Conservation (phyloP, 1,284 basidiomycete genomes). For the Melanopsichium pennsylvanicum region DNA sequence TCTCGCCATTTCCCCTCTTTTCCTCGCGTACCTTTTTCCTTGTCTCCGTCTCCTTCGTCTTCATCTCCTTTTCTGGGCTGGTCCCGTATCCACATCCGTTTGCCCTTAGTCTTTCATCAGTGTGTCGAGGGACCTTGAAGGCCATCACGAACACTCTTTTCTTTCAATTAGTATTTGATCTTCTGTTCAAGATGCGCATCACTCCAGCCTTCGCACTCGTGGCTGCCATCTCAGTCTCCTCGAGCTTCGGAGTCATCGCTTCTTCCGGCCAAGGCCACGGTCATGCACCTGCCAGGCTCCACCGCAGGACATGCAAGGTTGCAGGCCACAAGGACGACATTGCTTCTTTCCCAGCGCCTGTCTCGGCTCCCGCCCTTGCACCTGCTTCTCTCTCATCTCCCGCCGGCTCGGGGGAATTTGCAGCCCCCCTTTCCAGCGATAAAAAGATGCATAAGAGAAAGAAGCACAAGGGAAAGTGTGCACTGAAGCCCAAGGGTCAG, state of each 20-base stretch:
- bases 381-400: no score
- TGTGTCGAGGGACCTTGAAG: constrained; percentile 3
- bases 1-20: background rate
- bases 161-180: background rate
- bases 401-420: no score
- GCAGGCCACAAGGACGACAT: no score
- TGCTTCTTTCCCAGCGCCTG: no score
- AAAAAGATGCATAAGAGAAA: constrained; percentile 23
- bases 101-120: background rate
- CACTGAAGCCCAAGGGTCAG: constrained; percentile 7
- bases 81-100: constrained; percentile 18
- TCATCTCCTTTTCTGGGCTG: constrained; percentile 14
- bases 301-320: no score
- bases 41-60: background rate
- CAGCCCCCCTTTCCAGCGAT: background rate
- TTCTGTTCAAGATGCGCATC: constrained; percentile 18
- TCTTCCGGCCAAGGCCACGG: no score
- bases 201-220: constrained; percentile 25
- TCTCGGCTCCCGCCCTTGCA: no score
- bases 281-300: no score
- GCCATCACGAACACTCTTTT: background rate
- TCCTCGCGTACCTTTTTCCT: background rate
- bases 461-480: constrained; percentile 19
- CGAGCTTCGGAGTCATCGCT: background rate
- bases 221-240: constrained; percentile 14